Percentiles rank a stretch among this genome's conserved stretches.
phyloP scores from a whole-genome alignment of 805 yeast species.

The Brettanomyces naardenensis region DNA sequence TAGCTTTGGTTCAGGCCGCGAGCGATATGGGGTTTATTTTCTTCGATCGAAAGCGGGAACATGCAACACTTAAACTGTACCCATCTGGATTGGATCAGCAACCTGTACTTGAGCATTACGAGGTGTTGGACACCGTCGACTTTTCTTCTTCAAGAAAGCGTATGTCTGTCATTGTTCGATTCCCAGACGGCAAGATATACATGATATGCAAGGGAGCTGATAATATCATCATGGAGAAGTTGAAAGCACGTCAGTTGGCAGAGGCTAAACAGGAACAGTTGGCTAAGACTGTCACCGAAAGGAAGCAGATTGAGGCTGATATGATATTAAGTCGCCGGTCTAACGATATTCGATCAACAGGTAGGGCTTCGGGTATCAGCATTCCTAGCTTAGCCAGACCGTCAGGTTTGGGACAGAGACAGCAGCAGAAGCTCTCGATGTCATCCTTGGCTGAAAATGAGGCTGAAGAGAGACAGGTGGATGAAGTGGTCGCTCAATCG shows the following conservation, averaged over 20 bases:
- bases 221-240: constrained; percentile 71
- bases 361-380: not conserved
- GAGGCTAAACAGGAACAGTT: constrained; percentile 58
- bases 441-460: constrained; percentile 13
- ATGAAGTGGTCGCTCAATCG: constrained; percentile 45
- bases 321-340: constrained; percentile 51
- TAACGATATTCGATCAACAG: constrained; percentile 20
- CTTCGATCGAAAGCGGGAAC: constrained; percentile 52
- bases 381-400: not conserved
- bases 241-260: constrained; percentile 54
- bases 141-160: constrained; percentile 84
- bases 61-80: constrained; percentile 63
- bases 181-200: constrained; percentile 71
- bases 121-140: constrained; percentile 74
- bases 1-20: constrained; percentile 91
- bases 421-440: not conserved
- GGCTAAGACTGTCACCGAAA: constrained; percentile 42
- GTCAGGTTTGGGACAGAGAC: not conserved
- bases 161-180: constrained; percentile 79
- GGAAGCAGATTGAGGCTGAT: constrained; percentile 77
- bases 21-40: constrained; percentile 92
- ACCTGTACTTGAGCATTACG: constrained; percentile 61
- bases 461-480: constrained; percentile 28
- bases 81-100: constrained; percentile 71
- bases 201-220: constrained; percentile 95